Evolutionary conservation across 371 early-diverging fungal genomes (phyloP).

Genomic region (Mucor racemosus): DNA sequence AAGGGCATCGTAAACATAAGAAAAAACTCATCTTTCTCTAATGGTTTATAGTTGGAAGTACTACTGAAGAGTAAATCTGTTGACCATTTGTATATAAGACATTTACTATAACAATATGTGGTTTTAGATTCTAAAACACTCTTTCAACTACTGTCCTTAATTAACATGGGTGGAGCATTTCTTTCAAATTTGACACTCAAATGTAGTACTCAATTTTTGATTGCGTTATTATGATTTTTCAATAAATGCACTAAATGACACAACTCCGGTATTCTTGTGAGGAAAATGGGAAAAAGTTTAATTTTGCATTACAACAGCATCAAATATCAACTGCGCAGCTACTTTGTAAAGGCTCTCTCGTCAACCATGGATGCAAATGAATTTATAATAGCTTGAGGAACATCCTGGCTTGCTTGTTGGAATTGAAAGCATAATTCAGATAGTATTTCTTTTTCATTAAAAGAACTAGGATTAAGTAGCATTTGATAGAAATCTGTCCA

Average conservation of each 20-base stretch:
- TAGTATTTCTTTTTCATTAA: background rate
- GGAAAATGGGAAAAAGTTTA: background rate
- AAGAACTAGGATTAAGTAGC: slow-evolving; percentile 36
- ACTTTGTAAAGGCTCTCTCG: background rate
- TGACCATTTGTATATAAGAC: too few relatives aligned
- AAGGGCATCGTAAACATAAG: too few relatives aligned
- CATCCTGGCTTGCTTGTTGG: background rate
- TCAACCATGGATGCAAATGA: background rate
- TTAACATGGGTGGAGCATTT: too few relatives aligned
- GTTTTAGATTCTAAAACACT: too few relatives aligned
- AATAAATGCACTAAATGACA: background rate
- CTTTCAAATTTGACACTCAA: too few relatives aligned
- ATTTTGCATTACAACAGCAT: background rate
- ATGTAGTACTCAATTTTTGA: too few relatives aligned
- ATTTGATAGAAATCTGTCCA: slow-evolving; percentile 43
- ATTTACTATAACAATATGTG: too few relatives aligned
- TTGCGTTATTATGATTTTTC: too few relatives aligned
- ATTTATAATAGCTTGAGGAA: background rate
- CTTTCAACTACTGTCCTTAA: too few relatives aligned
- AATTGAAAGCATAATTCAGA: background rate
- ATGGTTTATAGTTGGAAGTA: too few relatives aligned
- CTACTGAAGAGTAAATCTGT: too few relatives aligned
- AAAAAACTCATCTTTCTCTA: too few relatives aligned
- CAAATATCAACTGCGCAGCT: background rate
- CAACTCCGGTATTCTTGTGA: background rate